These are phyloP conservation scores for Penicillium maclennaniae DNA, from an alignment of 495 filamentous ascomycete species.

Conservation along the genomic window DNA sequence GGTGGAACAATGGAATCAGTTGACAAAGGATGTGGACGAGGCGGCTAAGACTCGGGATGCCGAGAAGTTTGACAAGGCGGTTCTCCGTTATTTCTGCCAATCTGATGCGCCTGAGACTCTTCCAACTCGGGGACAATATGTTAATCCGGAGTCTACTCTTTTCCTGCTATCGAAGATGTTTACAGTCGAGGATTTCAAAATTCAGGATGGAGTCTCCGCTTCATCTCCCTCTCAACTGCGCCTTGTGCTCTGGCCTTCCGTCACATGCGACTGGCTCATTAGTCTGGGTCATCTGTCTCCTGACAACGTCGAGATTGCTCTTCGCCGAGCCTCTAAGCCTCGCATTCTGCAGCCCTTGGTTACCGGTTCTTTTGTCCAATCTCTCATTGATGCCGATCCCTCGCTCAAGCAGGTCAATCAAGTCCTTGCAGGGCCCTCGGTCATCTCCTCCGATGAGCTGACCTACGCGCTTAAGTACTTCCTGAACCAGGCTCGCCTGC, in stretches of 20 bases:
- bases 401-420: conserved; percentile 55
- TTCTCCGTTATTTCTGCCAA: conserved; percentile 32
- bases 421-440: conserved; percentile 43
- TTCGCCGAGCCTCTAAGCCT: conserved; percentile 50
- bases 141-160: conserved; percentile 41
- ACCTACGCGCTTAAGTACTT: conserved; percentile 38
- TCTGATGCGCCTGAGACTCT: conserved; percentile 20
- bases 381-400: conserved; percentile 57
- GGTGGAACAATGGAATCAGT: conserved; percentile 33
- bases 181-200: conserved; percentile 24
- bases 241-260: conserved; percentile 48
- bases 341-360: conserved; percentile 42
- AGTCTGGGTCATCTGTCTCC: conserved; percentile 58
- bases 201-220: conserved; percentile 18
- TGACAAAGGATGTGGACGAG: conserved; percentile 28
- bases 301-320: conserved; percentile 55
- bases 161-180: conserved; percentile 57
- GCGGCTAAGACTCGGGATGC: conserved; percentile 25
- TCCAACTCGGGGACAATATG: conserved; percentile 22
- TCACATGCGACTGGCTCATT: conserved; percentile 57
- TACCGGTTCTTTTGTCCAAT: conserved; percentile 54
- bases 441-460: conserved; percentile 45
- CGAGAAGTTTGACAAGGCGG: conserved; percentile 36
- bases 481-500: conserved; percentile 34
- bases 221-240: conserved; percentile 37